Base-by-base conservation (phyloP, 1,284 basidiomycete genomes). In the Apiotrichum gracile region DNA sequence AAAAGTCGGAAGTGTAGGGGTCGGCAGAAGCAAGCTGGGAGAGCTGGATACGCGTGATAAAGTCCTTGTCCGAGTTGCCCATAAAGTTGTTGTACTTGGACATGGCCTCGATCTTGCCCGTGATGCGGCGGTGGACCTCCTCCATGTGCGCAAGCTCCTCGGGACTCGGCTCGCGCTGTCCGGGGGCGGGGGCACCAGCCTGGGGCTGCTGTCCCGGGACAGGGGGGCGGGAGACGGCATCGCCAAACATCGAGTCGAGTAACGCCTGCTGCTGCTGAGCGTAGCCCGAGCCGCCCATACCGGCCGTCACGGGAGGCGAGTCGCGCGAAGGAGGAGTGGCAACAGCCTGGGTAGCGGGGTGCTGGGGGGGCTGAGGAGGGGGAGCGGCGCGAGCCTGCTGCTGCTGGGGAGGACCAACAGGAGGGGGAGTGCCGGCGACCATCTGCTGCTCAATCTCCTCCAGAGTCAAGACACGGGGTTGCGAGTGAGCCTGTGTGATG, bases 21-120 rank as follows among this genome's bases (percentile, higher is more conserved):
- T 98, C 96, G 64, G 88, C 85, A 2, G 91, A 90, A 45, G 97
- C 91, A 29, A 98, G 85, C 70, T 98, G 94, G 1, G 92, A 97
- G 43, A 99, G 90, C 76, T 99, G 96, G 57, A 99, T 98, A 37
- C 96, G 86, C 22, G 96, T 98, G 76, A 99, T 98, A 72, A 98
- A 99, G 70, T 98, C 96, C 78, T 98, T 98, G 80, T 99, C 96
- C 16, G 91, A 94, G 44, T 69, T 64, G 24, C 68, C 68, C 96
- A 99, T 99, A 51, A 97, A 81, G 71, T 97, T 93, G 72, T 98
- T 99, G 76, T 96, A 92, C 62, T 88, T 86, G 51, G 91, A 83
- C 92, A 96, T 75, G 22, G 64, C 41, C 60, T 68, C 55, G 62
- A 77, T 74, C 62, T 74, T 74, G 57, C 49, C 57, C 10, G 61